Conservation (phyloP, 148 eudicot genomes). For the Amaranthus palmeri region DNA sequence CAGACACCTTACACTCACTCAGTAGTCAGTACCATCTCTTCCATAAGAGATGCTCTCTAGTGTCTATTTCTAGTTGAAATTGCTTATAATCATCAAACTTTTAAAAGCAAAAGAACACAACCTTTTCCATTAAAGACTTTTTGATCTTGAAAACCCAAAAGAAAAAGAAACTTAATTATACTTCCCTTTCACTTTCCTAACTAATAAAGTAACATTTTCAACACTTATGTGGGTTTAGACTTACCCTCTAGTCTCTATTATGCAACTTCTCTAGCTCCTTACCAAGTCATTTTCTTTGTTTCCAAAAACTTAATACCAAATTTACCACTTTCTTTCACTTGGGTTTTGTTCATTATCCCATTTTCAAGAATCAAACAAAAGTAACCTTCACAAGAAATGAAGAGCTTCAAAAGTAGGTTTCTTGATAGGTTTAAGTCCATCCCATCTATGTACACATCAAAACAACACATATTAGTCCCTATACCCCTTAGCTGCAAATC, state of each 20-base stretch:
- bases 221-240: constrained; percentile 5
- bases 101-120: constrained; percentile 27
- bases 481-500: neutral
- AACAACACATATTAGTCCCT: constrained; percentile 4
- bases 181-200: constrained; percentile 23
- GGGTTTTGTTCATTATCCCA: neutral
- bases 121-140: constrained; percentile 16
- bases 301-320: neutral
- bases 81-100: constrained; percentile 16
- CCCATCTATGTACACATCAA: constrained; percentile 25
- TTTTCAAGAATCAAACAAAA: neutral
- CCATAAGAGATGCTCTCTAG: neutral
- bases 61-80: neutral
- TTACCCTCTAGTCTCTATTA: neutral
- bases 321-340: constrained; percentile 3
- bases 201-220: constrained; percentile 17
- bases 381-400: constrained; percentile 15
- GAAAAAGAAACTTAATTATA: constrained; percentile 10
- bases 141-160: constrained; percentile 16
- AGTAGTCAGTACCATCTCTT: too few relatives aligned
- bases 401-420: constrained; percentile 23
- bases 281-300: constrained; percentile 14
- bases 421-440: constrained; percentile 19
- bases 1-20: too few relatives aligned
- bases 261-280: constrained; percentile 6